phyloP scores from a whole-genome alignment of 495 filamentous ascomycete genomes.

The Annulohypoxylon moriforme region DNA sequence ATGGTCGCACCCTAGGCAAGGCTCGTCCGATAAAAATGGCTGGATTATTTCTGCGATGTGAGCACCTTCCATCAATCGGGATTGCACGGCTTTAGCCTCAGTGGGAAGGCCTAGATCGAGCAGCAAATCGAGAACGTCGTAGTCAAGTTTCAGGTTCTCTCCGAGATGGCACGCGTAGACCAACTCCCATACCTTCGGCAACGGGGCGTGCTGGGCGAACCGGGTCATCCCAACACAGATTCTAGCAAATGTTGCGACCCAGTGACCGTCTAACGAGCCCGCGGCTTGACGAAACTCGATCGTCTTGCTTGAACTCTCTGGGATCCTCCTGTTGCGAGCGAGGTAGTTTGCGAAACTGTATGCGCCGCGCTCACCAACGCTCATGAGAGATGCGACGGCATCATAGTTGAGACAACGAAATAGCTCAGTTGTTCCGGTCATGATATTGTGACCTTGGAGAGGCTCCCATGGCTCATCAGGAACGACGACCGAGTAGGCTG shows the following conservation, averaged over 20 bases:
- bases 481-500: not conserved
- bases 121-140: constrained; percentile 21
- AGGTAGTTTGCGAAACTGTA: constrained; percentile 14
- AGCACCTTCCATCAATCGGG: not conserved
- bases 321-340: not conserved
- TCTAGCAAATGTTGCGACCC: constrained; percentile 4
- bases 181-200: not conserved
- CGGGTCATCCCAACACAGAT: constrained; percentile 18
- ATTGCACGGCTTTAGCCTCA: constrained; percentile 16
- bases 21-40: not conserved
- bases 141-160: not conserved
- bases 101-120: constrained; percentile 4
- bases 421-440: not conserved
- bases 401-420: not conserved
- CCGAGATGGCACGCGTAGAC: constrained; percentile 13
- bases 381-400: constrained; percentile 3
- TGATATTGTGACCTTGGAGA: not conserved
- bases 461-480: not conserved
- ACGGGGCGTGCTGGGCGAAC: not conserved
- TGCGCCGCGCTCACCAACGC: not conserved
- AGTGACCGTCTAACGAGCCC: constrained; percentile 16
- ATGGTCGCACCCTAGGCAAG: not conserved
- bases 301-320: not conserved
- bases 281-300: constrained; percentile 14
- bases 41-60: not conserved